Evolutionary conservation across 192 early-diverging fungal species (phyloP).

Genomic region (Backusella parvicylindrica): DNA sequence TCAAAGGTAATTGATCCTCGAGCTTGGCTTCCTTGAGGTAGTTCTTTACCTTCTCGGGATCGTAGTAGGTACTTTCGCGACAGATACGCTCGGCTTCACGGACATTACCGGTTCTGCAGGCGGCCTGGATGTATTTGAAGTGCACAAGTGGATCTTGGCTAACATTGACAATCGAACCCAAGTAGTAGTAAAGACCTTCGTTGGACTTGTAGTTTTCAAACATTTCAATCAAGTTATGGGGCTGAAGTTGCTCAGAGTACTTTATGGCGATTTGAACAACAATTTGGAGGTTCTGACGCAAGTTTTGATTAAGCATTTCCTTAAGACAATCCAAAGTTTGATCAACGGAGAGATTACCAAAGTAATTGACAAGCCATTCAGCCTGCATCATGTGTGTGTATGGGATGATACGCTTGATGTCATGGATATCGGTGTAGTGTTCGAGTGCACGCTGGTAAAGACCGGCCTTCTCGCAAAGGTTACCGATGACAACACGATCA

Average conservation of each 20-base stretch:
- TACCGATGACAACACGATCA: slow-evolving; percentile 87
- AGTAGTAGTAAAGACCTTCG: slow-evolving; percentile 96
- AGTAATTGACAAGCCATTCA: slow-evolving; percentile 94
- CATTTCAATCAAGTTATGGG: slow-evolving; percentile 84
- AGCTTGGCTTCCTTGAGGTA: slow-evolving; percentile 98
- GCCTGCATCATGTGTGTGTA: slow-evolving; percentile 81
- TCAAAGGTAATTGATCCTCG: slow-evolving; percentile 93
- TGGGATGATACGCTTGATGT: slow-evolving; percentile 94
- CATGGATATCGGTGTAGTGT: slow-evolving; percentile 93
- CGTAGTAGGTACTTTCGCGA: slow-evolving; percentile 94
- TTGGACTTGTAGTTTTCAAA: slow-evolving; percentile 90
- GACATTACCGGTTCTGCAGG: slow-evolving; percentile 85
- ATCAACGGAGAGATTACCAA: slow-evolving; percentile 94
- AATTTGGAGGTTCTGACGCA: slow-evolving; percentile 94
- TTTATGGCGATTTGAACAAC: slow-evolving; percentile 95
- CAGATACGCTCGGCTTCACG: slow-evolving; percentile 98
- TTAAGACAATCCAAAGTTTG: slow-evolving; percentile 91
- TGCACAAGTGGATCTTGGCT: slow-evolving; percentile 93
- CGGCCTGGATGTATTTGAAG: slow-evolving; percentile 99
- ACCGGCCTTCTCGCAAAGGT: slow-evolving; percentile 98
- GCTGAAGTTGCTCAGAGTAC: slow-evolving; percentile 93
- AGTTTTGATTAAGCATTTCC: slow-evolving; percentile 90
- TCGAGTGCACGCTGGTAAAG: slow-evolving; percentile 94
- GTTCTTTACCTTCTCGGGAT: slow-evolving; percentile 98
- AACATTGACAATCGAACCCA: slow-evolving; percentile 94